Base-by-base conservation (phyloP, 352 stramenopile species). In the Globisporangium paroecandrum region DNA sequence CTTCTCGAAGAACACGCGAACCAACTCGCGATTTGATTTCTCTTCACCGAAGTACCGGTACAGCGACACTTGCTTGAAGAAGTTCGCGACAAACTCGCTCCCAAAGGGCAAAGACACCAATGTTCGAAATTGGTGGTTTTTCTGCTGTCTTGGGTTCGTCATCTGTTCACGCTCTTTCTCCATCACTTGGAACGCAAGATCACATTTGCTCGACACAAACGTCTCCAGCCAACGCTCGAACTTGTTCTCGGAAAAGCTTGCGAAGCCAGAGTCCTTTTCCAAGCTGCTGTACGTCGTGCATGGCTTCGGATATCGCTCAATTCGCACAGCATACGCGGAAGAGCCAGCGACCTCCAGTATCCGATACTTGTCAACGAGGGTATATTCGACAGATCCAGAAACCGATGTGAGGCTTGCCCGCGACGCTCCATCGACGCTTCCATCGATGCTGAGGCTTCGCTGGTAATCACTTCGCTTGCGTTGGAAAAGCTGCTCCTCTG, bases 1-100 rank as follows among this genome's bases (percentile, higher is more conserved):
- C 58, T 93, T 92, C 68, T 93, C 83, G 68, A 93, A 94, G 61
- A 89, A 94, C 62, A 90, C 82, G 8, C 82, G 78, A 13, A 95
- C 74, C 9, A 93, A 66, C 54, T 92, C 83, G 7, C 76, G 76
- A 47, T 91, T 91, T 62, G 82, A 79, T 60, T 93, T 91, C 27
- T 93, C 80, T 43, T 93, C 83, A 6, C 83, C 83, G 25, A 82
- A 83, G 59, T 85, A 92, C 1, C 77, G 81, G 55, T 92, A 82
- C 9, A 90, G 65, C 7, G 81, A 78, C 5, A 91, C 82, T 56
- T 92, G 87, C 62, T 85, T 85, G 68, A 90, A 91, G 70, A 85
- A 93, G 6, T 76, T 89, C 25, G 77, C 68, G 7, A 89, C 77
- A 55, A 91, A 90, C 25, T 82, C 71, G 18, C 72, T 76, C 0